Evolutionary conservation across 1,284 basidiomycete species (phyloP), one percentile per base, ranked within the genome.

Genomic region (Heterobasidion annosum): DNA sequence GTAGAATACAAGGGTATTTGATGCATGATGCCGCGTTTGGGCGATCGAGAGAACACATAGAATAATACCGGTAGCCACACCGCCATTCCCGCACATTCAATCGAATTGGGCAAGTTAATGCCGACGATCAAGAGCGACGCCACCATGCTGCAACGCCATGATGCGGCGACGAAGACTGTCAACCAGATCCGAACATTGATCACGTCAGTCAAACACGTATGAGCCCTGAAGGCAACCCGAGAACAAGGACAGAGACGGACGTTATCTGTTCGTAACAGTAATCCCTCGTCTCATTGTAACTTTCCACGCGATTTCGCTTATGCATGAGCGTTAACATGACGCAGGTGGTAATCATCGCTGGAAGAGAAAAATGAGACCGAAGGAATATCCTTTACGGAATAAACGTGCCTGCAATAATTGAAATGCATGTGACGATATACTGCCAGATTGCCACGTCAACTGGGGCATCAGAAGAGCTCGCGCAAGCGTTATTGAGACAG

Each of bases 221-320:
- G 18, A 18, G 37, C 37, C 10, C 12, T 40, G n/a, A n/a, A 40
- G 10, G 3, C n/a, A 40, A 7, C 8, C 4, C 25, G 25, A 25
- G 25, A 25, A 25, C 25, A 25, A n/a, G 37, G 3, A 3, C 37
- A 12, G n/a, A 12, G 37, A 59, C 65, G 8, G 50, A 80, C 78
- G 70, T 74, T 19, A 75, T 69, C 61, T 83, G 81, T 59, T 83
- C 79, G 40, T 74, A 67, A 57, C 79, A 82, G 60, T 82, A 83
- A 35, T 78, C 75, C 44, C 73, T 66, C 34, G 82, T 63, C 57
- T 79, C 76, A 48, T 70, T 68, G 55, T 76, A 74, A 4, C 68
- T 68, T 42, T 66, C 63, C 19, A 73, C 64, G 6, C 77, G 76
- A 48, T 76, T 70, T 5, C 79, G 73, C 43, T 73, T 74, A 63